phyloP scores from a whole-genome alignment of 2,329 filamentous ascomycete species.

The Phoma sp. region DNA sequence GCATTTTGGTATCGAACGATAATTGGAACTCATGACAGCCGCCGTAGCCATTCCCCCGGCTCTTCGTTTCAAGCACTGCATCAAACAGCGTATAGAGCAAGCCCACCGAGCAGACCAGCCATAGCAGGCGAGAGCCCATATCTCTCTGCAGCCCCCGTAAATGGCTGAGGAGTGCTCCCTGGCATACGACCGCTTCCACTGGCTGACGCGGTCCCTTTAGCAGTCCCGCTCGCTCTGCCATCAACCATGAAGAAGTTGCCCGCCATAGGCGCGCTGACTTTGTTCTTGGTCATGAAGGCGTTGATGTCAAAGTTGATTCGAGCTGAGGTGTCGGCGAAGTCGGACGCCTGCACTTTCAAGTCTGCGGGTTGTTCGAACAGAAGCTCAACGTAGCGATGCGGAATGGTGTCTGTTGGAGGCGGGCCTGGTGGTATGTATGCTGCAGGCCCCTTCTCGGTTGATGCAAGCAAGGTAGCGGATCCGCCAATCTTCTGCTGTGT shows the following conservation, averaged over 20 bases:
- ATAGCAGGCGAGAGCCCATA: constrained; percentile 5
- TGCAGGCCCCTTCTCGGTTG: constrained; percentile 38
- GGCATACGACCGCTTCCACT: constrained; percentile 28
- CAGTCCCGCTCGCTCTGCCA: constrained; percentile 28
- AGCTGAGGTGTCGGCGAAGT: constrained; percentile 28
- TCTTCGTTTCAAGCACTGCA: background rate
- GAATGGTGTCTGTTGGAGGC: constrained; percentile 39
- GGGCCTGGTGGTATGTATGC: constrained; percentile 42
- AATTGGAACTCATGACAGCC: background rate
- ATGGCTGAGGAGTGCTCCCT: constrained; percentile 22
- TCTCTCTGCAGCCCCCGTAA: constrained; percentile 22
- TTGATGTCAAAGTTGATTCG: constrained; percentile 40
- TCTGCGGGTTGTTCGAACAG: constrained; percentile 41
- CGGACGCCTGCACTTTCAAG: constrained; percentile 29
- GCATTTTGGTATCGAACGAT: constrained; percentile 6
- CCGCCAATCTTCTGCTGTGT: constrained; percentile 35
- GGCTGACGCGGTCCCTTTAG: constrained; percentile 19
- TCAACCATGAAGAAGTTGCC: constrained; percentile 47
- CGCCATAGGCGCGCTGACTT: constrained; percentile 35
- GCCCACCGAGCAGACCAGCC: constrained; percentile 15
- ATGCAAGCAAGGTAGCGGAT: constrained; percentile 33
- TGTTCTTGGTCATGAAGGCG: constrained; percentile 34
- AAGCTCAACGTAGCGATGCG: constrained; percentile 46
- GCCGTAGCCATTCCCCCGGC: background rate
- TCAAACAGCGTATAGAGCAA: constrained; percentile 15